phyloP scores from a whole-genome alignment of 129 eudicot genomes.

The Silybum marianum region DNA sequence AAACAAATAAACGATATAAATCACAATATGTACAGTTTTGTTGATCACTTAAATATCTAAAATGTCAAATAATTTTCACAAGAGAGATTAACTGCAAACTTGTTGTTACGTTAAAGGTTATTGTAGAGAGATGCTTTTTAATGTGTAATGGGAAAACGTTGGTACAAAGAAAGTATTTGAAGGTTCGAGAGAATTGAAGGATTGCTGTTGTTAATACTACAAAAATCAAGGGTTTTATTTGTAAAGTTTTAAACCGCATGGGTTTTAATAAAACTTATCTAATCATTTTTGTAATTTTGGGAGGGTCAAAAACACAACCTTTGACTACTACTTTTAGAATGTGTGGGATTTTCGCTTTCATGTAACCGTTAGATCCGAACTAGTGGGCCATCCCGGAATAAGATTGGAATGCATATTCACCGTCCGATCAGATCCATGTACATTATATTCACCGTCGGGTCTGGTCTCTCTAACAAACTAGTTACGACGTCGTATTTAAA shows the following conservation, averaged over 20 bases:
- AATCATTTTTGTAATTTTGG: not conserved
- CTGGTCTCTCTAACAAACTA: not conserved
- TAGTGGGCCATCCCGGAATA: slow-evolving; percentile 22
- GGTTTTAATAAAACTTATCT: not conserved
- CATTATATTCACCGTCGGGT: not conserved
- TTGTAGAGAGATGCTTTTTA: not conserved
- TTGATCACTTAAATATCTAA: not conserved
- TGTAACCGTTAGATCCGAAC: slow-evolving; percentile 26
- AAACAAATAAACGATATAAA: not conserved
- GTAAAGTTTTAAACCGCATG: slow-evolving; percentile 12
- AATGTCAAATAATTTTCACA: not conserved
- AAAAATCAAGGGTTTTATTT: slow-evolving; percentile 7
- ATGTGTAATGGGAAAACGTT: not conserved
- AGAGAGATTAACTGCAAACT: not conserved
- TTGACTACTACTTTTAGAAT: slow-evolving; percentile 15
- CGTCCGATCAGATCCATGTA: slow-evolving; percentile 6
- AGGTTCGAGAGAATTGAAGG: not conserved
- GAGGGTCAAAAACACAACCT: not conserved
- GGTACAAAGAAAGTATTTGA: not conserved
- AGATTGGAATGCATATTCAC: slow-evolving; percentile 19
- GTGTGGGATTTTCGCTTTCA: slow-evolving; percentile 13
- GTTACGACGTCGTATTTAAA: not conserved
- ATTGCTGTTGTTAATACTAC: not conserved
- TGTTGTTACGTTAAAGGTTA: not conserved
- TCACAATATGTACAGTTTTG: not conserved